Percentiles rank a stretch among this genome's conserved stretches.
phyloP scores from a whole-genome alignment of 1,139 yeast genomes.

The Oligophagozyma castellii region DNA sequence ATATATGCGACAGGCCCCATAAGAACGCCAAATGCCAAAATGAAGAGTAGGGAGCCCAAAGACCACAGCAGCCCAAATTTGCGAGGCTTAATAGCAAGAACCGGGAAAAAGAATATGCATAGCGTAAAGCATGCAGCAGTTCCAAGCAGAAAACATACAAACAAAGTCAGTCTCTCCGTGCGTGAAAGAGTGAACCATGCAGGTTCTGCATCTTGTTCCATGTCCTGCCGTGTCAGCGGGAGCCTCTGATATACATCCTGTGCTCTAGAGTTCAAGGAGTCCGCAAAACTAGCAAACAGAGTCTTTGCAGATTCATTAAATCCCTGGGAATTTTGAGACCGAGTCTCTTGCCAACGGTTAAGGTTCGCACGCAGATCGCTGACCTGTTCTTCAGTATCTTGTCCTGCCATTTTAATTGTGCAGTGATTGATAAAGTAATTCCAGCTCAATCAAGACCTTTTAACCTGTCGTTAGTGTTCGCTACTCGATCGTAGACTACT shows the following conservation, averaged over 20 bases:
- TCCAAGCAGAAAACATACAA: conserved; percentile 63
- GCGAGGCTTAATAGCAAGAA: conserved; percentile 77
- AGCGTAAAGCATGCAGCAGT: conserved; percentile 68
- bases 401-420: no score
- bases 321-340: conserved; percentile 16
- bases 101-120: conserved; percentile 77
- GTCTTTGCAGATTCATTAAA: conserved; percentile 26
- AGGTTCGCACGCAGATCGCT: conserved; percentile 26
- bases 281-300: conserved; percentile 28
- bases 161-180: conserved; percentile 69
- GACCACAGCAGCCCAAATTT: conserved; percentile 90
- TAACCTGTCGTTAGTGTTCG: no score
- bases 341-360: conserved; percentile 26
- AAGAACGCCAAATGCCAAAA: conserved; percentile 75
- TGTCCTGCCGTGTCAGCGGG: conserved; percentile 39
- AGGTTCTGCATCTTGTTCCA: conserved; percentile 40
- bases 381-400: no score
- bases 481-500: no score
- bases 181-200: conserved; percentile 49
- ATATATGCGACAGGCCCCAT: conserved; percentile 83
- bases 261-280: conserved; percentile 28
- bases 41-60: conserved; percentile 75
- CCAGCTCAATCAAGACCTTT: no score
- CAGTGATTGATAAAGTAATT: no score
- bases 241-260: conserved; percentile 37